These are phyloP conservation scores for Phoma herbarum DNA, from an alignment of 2,329 filamentous ascomycete genomes.

Conservation along the genomic window DNA sequence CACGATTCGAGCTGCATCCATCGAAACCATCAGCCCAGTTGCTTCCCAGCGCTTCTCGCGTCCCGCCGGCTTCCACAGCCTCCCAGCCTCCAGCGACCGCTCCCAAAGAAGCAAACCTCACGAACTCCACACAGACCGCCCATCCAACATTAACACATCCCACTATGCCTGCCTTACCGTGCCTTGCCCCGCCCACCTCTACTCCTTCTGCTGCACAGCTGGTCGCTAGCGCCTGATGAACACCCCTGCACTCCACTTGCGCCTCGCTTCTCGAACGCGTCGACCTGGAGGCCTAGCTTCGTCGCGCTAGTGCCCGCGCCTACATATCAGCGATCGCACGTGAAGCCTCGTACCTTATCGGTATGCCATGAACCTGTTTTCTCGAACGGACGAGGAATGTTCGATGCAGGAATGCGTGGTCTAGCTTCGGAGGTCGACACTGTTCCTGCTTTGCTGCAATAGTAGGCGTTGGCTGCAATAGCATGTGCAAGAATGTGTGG, in stretches of 20 bases:
- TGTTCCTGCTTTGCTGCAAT: constrained; percentile 8
- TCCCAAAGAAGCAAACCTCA: constrained; percentile 20
- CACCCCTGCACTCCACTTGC: constrained; percentile 13
- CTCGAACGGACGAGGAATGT: constrained; percentile 6
- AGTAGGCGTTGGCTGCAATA: background rate
- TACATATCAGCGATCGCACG: constrained; percentile 18
- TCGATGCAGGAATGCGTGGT: constrained; percentile 5
- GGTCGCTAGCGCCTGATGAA: background rate
- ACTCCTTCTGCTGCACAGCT: constrained; percentile 4
- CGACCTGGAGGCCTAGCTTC: background rate
- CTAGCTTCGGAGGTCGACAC: constrained; percentile 5
- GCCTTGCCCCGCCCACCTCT: constrained; percentile 9
- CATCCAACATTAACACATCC: constrained; percentile 1
- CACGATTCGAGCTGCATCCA: constrained; percentile 1
- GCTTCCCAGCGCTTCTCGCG: constrained; percentile 11
- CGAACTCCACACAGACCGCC: background rate
- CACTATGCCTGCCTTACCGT: constrained; percentile 6
- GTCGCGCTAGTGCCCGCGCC: constrained; percentile 13
- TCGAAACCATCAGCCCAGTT: background rate
- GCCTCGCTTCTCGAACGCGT: constrained; percentile 18
- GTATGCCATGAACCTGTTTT: background rate
- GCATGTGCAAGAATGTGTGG: constrained; percentile 4
- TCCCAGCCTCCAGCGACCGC: background rate
- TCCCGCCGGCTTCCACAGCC: background rate
- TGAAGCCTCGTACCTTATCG: constrained; percentile 3